phyloP scores from a whole-genome alignment of 106 monocot genomes.

The Gastrodia elata region DNA sequence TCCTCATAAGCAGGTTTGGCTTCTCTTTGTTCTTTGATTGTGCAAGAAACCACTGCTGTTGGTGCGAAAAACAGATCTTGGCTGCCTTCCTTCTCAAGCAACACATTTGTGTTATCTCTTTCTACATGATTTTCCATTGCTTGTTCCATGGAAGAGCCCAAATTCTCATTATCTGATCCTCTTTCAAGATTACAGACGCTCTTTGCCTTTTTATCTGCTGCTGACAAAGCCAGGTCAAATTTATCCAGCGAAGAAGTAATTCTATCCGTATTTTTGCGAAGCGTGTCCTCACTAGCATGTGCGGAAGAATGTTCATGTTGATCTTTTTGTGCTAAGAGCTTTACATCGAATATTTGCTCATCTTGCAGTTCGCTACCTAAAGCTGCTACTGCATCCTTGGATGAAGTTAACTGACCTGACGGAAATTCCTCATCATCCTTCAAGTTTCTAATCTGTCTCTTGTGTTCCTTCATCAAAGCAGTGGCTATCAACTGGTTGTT shows the following conservation, averaged over 20 bases:
- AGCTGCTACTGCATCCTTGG: constrained; percentile 35
- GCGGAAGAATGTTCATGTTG: constrained; percentile 31
- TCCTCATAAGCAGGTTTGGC: constrained; percentile 14
- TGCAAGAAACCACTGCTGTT: constrained; percentile 26
- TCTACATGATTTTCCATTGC: constrained; percentile 46
- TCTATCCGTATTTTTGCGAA: constrained; percentile 36
- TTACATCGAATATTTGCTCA: constrained; percentile 34
- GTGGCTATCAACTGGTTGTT: constrained; percentile 34
- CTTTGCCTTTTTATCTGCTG: constrained; percentile 64
- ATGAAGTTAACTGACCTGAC: constrained; percentile 45
- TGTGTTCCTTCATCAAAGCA: constrained; percentile 28
- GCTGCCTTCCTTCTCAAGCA: constrained; percentile 43
- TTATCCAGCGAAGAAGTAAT: constrained; percentile 49
- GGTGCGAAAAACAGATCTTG: constrained; percentile 32
- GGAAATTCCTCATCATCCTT: constrained; percentile 44
- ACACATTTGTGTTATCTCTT: constrained; percentile 34
- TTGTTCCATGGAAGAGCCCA: constrained; percentile 37
- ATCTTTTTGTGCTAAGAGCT: constrained; percentile 34
- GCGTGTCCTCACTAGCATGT: constrained; percentile 35
- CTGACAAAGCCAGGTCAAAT: constrained; percentile 33
- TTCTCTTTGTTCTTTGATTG: constrained; percentile 11
- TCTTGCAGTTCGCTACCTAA: constrained; percentile 45
- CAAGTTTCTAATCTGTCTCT: constrained; percentile 39
- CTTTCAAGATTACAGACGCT: constrained; percentile 41
- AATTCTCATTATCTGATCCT: constrained; percentile 39